Conservation (phyloP, 805 yeast genomes). For the Wickerhamiella nectarea region DNA sequence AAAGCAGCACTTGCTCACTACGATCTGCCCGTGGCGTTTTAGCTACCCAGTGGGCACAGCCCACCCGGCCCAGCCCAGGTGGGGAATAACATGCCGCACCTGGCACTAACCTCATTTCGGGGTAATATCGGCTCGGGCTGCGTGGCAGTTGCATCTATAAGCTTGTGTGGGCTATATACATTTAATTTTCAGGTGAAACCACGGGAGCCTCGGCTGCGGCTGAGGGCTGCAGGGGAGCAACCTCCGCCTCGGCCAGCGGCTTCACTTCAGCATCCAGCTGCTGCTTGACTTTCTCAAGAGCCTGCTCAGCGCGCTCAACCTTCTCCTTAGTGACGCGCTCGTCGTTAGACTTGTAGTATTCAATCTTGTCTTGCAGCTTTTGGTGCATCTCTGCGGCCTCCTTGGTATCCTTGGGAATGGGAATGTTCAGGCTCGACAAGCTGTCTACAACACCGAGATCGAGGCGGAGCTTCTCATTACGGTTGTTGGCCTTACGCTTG, state of each 20-base stretch:
- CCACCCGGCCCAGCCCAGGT: no score
- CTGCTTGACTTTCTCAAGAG: constrained; percentile 52
- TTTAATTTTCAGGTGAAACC: neutral
- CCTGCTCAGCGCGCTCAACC: constrained; percentile 62
- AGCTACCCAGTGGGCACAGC: no score
- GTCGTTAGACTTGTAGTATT: constrained; percentile 55
- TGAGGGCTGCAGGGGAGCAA: neutral
- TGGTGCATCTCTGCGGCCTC: constrained; percentile 54
- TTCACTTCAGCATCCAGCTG: constrained; percentile 3
- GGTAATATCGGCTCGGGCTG: no score
- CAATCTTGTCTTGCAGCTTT: constrained; percentile 58
- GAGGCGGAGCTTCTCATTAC: constrained; percentile 42
- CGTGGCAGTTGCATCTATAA: no score
- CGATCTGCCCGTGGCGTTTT: no score
- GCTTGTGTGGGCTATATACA: neutral
- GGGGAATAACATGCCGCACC: no score
- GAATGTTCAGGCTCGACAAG: constrained; percentile 59
- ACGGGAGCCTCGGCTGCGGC: neutral
- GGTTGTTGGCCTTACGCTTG: constrained; percentile 32
- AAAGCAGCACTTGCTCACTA: no score
- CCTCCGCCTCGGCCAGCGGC: constrained; percentile 7
- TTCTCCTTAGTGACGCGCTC: constrained; percentile 68
- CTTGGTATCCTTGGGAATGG: constrained; percentile 64
- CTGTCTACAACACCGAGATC: constrained; percentile 70
- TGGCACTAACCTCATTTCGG: no score